Evolutionary conservation across 768 basidiomycete species (phyloP), one percentile per base, ranked within the genome.

Genomic region (Pleurotus tuoliensis): DNA sequence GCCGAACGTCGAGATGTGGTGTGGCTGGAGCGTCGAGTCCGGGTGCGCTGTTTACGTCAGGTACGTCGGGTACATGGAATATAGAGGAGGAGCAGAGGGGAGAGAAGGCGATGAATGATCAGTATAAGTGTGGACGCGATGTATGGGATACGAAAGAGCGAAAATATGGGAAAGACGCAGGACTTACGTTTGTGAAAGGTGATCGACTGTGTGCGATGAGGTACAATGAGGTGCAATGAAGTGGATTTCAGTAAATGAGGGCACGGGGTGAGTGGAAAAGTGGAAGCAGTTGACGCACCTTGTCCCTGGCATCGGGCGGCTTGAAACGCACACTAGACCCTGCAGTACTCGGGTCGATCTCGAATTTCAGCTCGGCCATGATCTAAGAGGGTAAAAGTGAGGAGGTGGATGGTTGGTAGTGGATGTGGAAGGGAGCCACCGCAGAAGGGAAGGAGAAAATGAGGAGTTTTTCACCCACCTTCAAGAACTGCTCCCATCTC

Each of bases 251-350:
- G 24, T 25, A 1, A 25, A 5, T 25, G 24, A 25, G 24, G 5
- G 24, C 5, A 25, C 24, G 24, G 24, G 24, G 24, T 25, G 24
- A 5, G 24, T 25, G 24, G 24, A 5, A 1, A 25, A 5, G 34
- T 16, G n/a, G 3, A 34, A 34, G 8, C 30, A 5, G 30, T 11
- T 9, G 11, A 38, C 50, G 16, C n/a, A 76, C 76, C 59, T 63
- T 63, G 59, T 77, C 77, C 25, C 71, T 69, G 46, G 65, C 63
- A 62, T 84, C 73, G 15, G 88, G 90, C 47, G 90, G 90, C 67
- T 89, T 84, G 64, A 92, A 92, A 38, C 89, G 80, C 37, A 92
- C 90, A 66, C 88, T 88, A 8, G 89, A 91, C 2, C 90, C 90
- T 16, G 90, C 88, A 2, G 88, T 89, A 58, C 82, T 83, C 4